A percentile compares a stretch with the other conserved stretches of the same genome.
Evolutionary conservation across 2,329 filamentous ascomycete species (phyloP).

Genomic region (Exophiala sideris): DNA sequence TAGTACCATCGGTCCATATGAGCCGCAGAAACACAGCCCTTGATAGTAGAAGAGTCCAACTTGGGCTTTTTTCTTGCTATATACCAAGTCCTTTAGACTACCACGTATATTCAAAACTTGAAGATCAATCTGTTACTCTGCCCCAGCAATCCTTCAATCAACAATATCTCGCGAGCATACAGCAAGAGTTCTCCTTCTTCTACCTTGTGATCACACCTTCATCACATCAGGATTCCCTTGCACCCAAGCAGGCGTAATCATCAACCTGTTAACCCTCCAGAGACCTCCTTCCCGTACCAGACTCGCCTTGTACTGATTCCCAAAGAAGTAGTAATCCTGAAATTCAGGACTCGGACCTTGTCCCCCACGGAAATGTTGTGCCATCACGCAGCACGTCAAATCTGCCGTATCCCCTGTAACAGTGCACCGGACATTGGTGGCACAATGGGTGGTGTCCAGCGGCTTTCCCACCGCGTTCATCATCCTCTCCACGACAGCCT

Average conservation of each 20-base stretch:
- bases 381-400: slow-evolving; percentile 4
- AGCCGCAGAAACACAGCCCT: too few species aligned
- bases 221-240: slow-evolving; percentile 16
- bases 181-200: too few species aligned
- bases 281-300: slow-evolving; percentile 9
- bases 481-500: slow-evolving; percentile 6
- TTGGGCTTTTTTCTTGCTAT: too few species aligned
- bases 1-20: too few species aligned
- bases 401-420: slow-evolving; percentile 15
- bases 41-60: too few species aligned
- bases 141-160: too few species aligned
- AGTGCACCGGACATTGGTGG: slow-evolving; percentile 15
- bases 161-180: too few species aligned
- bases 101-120: too few species aligned
- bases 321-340: slow-evolving; percentile 11
- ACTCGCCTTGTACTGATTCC: slow-evolving; percentile 8
- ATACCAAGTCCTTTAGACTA: too few species aligned
- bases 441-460: slow-evolving; percentile 14
- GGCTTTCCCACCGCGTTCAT: slow-evolving; percentile 11
- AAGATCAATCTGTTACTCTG: too few species aligned
- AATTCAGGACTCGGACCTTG: slow-evolving; percentile 12
- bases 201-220: slow-evolving; percentile 3
- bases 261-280: slow-evolving; percentile 7
- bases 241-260: slow-evolving; percentile 2
- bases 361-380: slow-evolving; percentile 14